A percentile compares a stretch with the other conserved stretches of the same genome.
Conservation (phyloP, 768 basidiomycete species). For the Termitomyces titanicus region DNA sequence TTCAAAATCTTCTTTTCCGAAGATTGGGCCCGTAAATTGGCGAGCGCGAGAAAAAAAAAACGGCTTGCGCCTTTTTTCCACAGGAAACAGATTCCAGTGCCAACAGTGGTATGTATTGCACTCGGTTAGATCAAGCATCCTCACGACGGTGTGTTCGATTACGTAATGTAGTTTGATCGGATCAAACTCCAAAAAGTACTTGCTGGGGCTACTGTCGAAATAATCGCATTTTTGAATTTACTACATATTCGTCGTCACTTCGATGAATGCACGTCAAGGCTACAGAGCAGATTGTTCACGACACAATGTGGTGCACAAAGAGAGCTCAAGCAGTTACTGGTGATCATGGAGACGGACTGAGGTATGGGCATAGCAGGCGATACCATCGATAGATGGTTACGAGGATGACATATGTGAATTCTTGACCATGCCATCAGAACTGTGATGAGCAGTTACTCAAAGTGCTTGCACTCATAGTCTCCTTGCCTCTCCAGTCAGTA, state of each 20-base stretch:
- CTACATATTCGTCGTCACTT: background rate
- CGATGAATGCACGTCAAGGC: background rate
- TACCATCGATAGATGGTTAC: background rate
- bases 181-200: too few species aligned
- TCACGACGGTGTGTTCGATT: too few species aligned
- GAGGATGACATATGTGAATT: background rate
- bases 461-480: slow-evolving; percentile 9
- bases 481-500: slow-evolving; percentile 12
- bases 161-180: too few species aligned
- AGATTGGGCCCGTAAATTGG: too few species aligned
- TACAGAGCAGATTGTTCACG: background rate
- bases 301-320: background rate
- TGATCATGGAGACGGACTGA: background rate
- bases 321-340: background rate
- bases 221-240: background rate
- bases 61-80: too few species aligned
- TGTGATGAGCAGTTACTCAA: slow-evolving; percentile 9
- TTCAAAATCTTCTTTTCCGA: too few species aligned
- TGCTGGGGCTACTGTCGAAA: too few species aligned
- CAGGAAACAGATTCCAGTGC: too few species aligned
- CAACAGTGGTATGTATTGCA: too few species aligned
- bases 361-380: background rate
- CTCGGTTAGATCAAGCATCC: too few species aligned
- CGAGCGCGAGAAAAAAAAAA: too few species aligned
- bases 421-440: slow-evolving; percentile 9